Conservation (phyloP, 352 stramenopile species). For the Blastocystis hominis region DNA sequence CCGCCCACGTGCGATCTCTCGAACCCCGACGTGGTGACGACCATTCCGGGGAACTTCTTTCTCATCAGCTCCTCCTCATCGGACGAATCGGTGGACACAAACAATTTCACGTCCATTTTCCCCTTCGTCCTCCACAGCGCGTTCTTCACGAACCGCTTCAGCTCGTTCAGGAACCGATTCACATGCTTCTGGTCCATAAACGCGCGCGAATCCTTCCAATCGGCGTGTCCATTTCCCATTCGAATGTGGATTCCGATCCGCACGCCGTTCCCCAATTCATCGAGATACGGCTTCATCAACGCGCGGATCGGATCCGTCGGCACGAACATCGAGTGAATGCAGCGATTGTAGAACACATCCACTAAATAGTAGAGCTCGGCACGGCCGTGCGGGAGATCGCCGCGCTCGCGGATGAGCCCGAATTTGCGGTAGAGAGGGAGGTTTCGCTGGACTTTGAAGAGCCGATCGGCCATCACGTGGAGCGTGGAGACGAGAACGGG, state of each 20-base stretch:
- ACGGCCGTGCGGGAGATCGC: not conserved
- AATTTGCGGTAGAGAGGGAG: not conserved
- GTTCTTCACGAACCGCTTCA: not conserved
- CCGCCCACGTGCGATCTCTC: constrained; percentile 27
- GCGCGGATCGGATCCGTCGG: not conserved
- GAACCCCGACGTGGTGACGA: constrained; percentile 11
- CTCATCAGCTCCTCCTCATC: not conserved
- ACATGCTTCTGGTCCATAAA: constrained; percentile 20
- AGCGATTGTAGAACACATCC: constrained; percentile 13
- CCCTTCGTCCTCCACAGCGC: not conserved
- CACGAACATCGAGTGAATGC: not conserved
- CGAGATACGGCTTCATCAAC: not conserved
- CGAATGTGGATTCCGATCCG: constrained; percentile 41
- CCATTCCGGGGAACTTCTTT: not conserved
- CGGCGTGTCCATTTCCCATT: constrained; percentile 24
- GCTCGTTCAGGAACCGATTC: not conserved
- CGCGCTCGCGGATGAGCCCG: not conserved
- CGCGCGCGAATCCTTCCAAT: constrained; percentile 5
- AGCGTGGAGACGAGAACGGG: not conserved
- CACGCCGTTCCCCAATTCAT: not conserved
- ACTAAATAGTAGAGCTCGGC: not conserved
- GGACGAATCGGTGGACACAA: constrained; percentile 32
- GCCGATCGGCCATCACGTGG: constrained; percentile 27
- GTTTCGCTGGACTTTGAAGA: not conserved
- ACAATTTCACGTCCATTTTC: not conserved